Evolutionary conservation across 805 yeast genomes (phyloP), one percentile per base, ranked within the genome.

Genomic region (Teunomyces tritomae): DNA sequence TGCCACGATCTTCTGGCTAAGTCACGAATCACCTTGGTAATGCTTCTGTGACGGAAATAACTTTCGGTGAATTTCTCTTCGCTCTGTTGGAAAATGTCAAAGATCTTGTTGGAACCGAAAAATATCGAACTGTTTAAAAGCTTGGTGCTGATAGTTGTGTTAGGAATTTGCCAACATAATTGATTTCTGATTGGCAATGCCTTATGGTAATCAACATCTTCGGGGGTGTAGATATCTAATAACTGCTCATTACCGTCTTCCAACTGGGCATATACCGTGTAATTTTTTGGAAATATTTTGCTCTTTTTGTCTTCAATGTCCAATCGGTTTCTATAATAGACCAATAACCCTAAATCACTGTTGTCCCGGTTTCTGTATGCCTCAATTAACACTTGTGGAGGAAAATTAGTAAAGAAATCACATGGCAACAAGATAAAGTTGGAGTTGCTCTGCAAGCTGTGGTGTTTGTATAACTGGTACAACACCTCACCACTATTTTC

Each of bases 1-100:
- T 79, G 80, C 99, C 99, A 94, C 1, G 96, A 85, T 53, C 96
- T 80, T 65, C 98, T 80, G 3, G 96, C 95, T 49, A 92, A 68
- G 59, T 90, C 96, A 59, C 98, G 80, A 36, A 90, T 78, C 20
- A 91, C 75, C 59, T 87, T 87, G 17, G 78, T 77, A 32, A 83
- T 68, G 4, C 89, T 76, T 53, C 82, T 76, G 49, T 69, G 68
- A 44, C 64, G 47, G 54, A 72, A 70, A 52, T 73, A 73, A 2
- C 57, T 52, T 56, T 66, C 79, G 45, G 50, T 65, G 58, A 50
- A 67, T 52, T 67, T 65, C 16, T 49, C 65, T 48, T 52, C 63
- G 51, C 51, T 68, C 63, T 61, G 62, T 13, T 70, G 70, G 20
- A 88, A 70, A 9, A 85, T 70, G 7, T 72, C 68, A 29, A 82